Evolutionary conservation across 2,329 filamentous ascomycete species (phyloP), one percentile per base, ranked within the genome.

Genomic region (Arthrobotrys iridis): DNA sequence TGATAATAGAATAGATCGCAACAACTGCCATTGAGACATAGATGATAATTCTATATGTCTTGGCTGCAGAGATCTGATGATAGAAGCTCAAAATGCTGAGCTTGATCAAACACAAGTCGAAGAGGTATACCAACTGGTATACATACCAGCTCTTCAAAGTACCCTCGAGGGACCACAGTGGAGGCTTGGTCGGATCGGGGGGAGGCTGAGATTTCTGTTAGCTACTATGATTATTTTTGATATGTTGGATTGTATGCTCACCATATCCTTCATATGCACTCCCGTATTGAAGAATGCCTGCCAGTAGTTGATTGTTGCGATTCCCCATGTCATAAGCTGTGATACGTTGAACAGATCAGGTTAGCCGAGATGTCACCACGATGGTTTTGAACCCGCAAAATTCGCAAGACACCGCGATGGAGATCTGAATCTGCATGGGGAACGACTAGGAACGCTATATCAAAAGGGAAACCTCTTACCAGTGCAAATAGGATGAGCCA

Each of bases 41-140:
- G 15, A 80, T 76, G n/a, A 78, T 59, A 3, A 77, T 70, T 50
- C 79, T 77, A 55, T 80, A 80, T 15, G 77, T 71, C 24, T 75
- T 77, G 0, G 76, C 76, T 5, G 78, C 73, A n/a, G 80, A 81
- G 22, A 85, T 80, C 30, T 83, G 82, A n/a, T 83, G 80, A 72
- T 84, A 84, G 77, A 84, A 84, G 30, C 80, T 78, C 50, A 84
- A 73, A 40, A 84, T 82, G 57, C 82, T 83, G 40, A 83, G 78
- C 72, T 84, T 84, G 67, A 82, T 80, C 18, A 82, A 82, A 60
- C 80, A 77, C 57, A 83, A 80, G 33, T 80, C 79, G 18, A 80
- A 78, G 7, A 82, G 77, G 77, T 82, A 84, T 50, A 82, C 79
- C 46, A 83, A 72, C 68, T 83, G 81, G 77, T 82, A 83, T 10